Percentiles rank a stretch among this genome's conserved stretches.
Conservation (phyloP, 495 filamentous ascomycete species). For the Penicillium cosmopolitanum region DNA sequence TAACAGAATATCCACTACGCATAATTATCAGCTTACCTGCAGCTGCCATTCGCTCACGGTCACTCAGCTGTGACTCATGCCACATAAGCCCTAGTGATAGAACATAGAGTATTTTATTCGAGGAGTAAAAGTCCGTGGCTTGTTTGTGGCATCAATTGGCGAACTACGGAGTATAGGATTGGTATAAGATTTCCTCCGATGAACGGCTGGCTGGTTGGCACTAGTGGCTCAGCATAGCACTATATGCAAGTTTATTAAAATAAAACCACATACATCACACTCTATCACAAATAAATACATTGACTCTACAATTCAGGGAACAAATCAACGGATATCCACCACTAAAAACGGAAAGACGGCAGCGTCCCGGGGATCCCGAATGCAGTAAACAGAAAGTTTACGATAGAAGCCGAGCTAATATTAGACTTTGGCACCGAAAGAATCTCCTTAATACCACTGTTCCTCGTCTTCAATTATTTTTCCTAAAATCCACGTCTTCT, state of each 20-base stretch:
- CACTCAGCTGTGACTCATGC: not conserved
- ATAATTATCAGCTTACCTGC: not conserved
- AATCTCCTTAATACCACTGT: not conserved
- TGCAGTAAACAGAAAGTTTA: conserved; percentile 17
- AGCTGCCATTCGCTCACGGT: not conserved
- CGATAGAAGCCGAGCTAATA: not conserved
- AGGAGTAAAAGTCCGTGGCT: conserved; percentile 3
- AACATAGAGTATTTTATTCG: not conserved
- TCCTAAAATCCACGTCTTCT: not conserved
- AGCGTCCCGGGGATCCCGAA: conserved; percentile 22
- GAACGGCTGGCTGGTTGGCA: not conserved
- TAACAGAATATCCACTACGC: not conserved
- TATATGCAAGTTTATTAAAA: not conserved
- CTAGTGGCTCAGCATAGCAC: conserved; percentile 9
- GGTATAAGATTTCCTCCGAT: not conserved
- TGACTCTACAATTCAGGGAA: not conserved
- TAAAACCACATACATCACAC: too few species aligned
- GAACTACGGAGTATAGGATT: not conserved
- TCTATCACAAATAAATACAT: too few species aligned
- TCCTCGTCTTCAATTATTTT: not conserved
- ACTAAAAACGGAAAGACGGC: conserved; percentile 16
- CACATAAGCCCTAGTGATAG: not conserved
- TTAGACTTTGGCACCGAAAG: not conserved
- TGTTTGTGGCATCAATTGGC: not conserved
- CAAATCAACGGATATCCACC: not conserved